A percentile compares a stretch with the other conserved stretches of the same genome.
These are phyloP conservation scores for Trypanosoma mega DNA, from an alignment of 208 protist species.

Conservation along the genomic window DNA sequence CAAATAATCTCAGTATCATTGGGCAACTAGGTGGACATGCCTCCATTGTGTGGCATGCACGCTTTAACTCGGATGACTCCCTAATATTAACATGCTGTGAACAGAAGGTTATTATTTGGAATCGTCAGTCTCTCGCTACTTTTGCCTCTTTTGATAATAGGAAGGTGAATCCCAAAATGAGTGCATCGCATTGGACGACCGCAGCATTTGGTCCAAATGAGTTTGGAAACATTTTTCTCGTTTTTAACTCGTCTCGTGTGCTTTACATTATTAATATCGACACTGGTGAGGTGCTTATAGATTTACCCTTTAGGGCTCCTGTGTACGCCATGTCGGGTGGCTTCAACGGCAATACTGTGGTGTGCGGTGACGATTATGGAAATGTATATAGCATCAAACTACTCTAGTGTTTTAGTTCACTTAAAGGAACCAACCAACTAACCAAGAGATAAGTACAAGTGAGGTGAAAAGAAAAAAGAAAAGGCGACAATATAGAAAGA, in stretches of 20 bases:
- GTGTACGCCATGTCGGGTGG: constrained; percentile 34
- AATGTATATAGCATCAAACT: constrained; percentile 56
- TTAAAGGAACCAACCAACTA: background rate
- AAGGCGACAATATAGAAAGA: background rate
- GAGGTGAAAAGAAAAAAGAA: background rate
- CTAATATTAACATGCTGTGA: constrained; percentile 56
- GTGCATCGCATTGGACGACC: constrained; percentile 40
- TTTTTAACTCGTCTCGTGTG: constrained; percentile 35
- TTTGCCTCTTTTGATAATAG: constrained; percentile 31
- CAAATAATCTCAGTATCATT: constrained; percentile 23
- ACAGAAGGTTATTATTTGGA: constrained; percentile 53
- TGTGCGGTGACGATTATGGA: constrained; percentile 61
- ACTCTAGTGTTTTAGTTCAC: no score
- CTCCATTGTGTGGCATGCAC: constrained; percentile 44
- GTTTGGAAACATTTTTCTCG: constrained; percentile 37
- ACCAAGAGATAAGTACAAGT: background rate
- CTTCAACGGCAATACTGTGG: constrained; percentile 31
- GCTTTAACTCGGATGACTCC: constrained; percentile 44
- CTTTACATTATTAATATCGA: constrained; percentile 41
- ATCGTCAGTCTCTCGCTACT: constrained; percentile 23
- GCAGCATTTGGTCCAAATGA: constrained; percentile 33
- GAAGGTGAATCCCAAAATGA: background rate
- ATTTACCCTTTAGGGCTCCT: constrained; percentile 38
- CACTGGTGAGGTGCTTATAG: constrained; percentile 33
- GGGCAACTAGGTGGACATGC: constrained; percentile 44